Conservation (phyloP, 2,329 filamentous ascomycete genomes). For the Fusarium poae region DNA sequence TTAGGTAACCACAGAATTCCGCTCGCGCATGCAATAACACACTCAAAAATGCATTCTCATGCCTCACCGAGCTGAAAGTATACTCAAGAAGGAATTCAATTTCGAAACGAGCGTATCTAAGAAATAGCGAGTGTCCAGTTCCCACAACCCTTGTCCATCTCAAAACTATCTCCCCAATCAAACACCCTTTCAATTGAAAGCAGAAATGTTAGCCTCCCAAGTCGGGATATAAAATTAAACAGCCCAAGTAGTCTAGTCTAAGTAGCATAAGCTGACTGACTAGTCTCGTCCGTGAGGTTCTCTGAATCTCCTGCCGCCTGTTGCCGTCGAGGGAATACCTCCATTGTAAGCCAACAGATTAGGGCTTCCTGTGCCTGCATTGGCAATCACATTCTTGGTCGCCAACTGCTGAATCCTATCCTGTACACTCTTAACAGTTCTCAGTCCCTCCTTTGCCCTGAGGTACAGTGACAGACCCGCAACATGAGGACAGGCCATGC, state of each 20-base stretch:
- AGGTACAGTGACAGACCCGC: constrained; percentile 71
- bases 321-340: neutral
- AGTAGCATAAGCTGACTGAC: neutral
- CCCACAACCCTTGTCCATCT: neutral
- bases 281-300: neutral
- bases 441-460: constrained; percentile 49
- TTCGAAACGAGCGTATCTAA: constrained; percentile 14
- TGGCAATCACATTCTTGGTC: constrained; percentile 55
- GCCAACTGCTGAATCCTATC: constrained; percentile 58
- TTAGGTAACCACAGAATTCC: too few relatives aligned
- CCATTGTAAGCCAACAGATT: constrained; percentile 66
- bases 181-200: too few relatives aligned
- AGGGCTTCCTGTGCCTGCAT: constrained; percentile 53
- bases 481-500: constrained; percentile 73
- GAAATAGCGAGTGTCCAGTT: constrained; percentile 14
- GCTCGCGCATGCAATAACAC: neutral
- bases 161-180: neutral
- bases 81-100: neutral
- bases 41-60: neutral
- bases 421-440: constrained; percentile 59
- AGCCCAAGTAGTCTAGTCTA: neutral
- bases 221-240: accelerated
- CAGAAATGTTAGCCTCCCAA: neutral
- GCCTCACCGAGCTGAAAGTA: neutral
- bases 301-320: too few relatives aligned